phyloP scores from a whole-genome alignment of 75 land plant species.

The Azolla pinnata region DNA sequence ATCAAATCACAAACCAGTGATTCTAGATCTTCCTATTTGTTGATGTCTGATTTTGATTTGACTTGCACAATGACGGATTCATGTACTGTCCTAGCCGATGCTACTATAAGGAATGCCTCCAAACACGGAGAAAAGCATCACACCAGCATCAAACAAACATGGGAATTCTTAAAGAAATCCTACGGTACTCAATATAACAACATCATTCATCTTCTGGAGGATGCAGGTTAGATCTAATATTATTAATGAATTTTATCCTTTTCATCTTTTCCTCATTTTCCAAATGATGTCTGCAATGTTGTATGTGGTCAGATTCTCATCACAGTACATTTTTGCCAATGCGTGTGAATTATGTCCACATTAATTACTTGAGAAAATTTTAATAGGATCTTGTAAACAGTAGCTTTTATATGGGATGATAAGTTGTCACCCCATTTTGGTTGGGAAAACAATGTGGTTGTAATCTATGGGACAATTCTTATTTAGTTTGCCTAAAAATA shows the following conservation, averaged over 20 bases:
- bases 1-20: conserved; percentile 24
- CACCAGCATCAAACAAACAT: not conserved
- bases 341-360: too few species aligned
- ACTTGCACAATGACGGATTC: conserved; percentile 91
- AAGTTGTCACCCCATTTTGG: too few species aligned
- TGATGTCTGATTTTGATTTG: conserved; percentile 92
- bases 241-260: not conserved
- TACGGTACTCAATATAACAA: conserved; percentile 32
- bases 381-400: too few species aligned
- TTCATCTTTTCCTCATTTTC: not conserved
- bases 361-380: too few species aligned
- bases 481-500: too few species aligned
- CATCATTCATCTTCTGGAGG: not conserved
- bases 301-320: too few species aligned
- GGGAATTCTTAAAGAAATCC: conserved; percentile 53
- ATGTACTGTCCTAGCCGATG: conserved; percentile 78
- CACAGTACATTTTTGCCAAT: too few species aligned
- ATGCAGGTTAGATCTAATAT: not conserved
- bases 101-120: conserved; percentile 46
- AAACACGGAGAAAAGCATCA: conserved; percentile 24
- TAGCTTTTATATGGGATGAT: too few species aligned
- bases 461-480: too few species aligned
- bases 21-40: conserved; percentile 24
- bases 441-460: too few species aligned
- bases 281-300: too few species aligned